These are phyloP conservation scores for Calonectria crousiana DNA, from an alignment of 2,329 filamentous ascomycete species.

Conservation along the genomic window DNA sequence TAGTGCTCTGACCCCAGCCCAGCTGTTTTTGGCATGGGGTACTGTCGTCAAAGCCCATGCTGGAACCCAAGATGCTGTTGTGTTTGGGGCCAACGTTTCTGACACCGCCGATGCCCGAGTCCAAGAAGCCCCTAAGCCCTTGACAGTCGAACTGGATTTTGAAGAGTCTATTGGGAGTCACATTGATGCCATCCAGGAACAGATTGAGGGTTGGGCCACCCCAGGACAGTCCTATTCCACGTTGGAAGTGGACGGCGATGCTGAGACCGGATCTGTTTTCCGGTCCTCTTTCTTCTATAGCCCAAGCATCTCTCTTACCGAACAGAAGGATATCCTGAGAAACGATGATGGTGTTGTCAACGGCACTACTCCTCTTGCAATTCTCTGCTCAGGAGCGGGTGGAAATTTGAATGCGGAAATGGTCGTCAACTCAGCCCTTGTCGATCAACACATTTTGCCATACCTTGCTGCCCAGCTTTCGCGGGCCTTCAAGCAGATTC, in stretches of 20 bases:
- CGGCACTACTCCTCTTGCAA: background rate
- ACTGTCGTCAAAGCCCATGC: background rate
- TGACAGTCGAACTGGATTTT: background rate
- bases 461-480: background rate
- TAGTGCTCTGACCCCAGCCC: background rate
- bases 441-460: slow-evolving; percentile 12
- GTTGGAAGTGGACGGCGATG: background rate
- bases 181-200: background rate
- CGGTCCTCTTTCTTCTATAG: background rate
- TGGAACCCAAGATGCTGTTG: background rate
- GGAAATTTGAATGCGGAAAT: background rate
- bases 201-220: background rate
- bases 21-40: background rate
- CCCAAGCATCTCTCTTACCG: background rate
- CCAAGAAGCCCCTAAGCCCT: background rate
- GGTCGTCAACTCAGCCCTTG: background rate
- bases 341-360: background rate
- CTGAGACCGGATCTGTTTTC: background rate
- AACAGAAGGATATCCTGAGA: background rate
- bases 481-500: slow-evolving; percentile 10
- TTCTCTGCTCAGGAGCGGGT: background rate
- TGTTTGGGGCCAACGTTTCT: background rate
- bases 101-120: background rate
- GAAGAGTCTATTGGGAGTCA: background rate
- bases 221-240: background rate